phyloP scores from a whole-genome alignment of 2,329 filamentous ascomycete species.

The Xylaria sp. region DNA sequence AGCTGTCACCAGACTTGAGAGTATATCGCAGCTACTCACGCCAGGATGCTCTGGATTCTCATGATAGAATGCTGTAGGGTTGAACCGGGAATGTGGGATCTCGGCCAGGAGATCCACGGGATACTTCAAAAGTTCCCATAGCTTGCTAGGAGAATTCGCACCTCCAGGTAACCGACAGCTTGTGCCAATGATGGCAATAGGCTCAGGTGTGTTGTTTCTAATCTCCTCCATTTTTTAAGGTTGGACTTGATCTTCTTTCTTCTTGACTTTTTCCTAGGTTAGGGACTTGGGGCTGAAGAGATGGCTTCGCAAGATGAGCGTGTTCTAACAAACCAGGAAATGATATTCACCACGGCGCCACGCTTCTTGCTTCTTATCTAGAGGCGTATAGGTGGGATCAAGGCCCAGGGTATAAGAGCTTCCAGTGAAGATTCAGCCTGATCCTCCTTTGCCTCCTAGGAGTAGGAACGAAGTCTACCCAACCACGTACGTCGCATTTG shows the following conservation, averaged over 20 bases:
- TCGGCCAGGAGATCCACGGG: constrained; percentile 29
- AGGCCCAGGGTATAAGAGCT: neutral
- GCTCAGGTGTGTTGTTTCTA: constrained; percentile 16
- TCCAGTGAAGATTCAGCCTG: neutral
- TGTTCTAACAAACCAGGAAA: neutral
- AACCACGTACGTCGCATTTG: neutral
- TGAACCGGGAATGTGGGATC: constrained; percentile 50
- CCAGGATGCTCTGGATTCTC: neutral
- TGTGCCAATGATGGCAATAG: constrained; percentile 38
- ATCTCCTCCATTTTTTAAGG: neutral
- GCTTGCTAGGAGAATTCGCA: constrained; percentile 24
- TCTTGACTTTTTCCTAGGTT: neutral
- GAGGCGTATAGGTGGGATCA: neutral
- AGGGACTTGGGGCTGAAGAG: neutral
- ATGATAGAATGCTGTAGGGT: constrained; percentile 49
- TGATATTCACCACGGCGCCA: neutral
- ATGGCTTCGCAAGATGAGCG: neutral
- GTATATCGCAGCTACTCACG: neutral
- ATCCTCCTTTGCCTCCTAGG: neutral
- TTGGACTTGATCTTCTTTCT: no score
- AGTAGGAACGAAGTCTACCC: neutral
- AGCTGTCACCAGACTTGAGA: neutral
- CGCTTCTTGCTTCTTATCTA: neutral
- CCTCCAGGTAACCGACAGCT: constrained; percentile 35
- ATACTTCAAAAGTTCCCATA: constrained; percentile 32